A percentile compares a stretch with the other conserved stretches of the same genome.
phyloP scores from a whole-genome alignment of 2,329 filamentous ascomycete genomes.

The Ceratocystis lukuohia region DNA sequence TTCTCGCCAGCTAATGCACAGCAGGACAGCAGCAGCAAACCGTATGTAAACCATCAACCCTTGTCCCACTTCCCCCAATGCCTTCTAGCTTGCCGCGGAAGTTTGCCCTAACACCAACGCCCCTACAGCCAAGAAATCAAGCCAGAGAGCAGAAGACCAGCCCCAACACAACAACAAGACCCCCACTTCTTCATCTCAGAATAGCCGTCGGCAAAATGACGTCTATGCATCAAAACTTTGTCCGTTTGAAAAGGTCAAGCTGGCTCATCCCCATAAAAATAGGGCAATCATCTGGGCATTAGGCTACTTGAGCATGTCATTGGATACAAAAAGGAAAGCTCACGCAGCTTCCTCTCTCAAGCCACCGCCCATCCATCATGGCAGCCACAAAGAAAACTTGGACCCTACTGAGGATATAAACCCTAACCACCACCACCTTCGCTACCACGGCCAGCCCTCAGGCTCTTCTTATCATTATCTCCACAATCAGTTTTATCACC shows the following conservation, averaged over 20 bases:
- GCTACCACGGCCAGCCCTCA: background rate
- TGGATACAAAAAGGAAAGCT: background rate
- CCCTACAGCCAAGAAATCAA: background rate
- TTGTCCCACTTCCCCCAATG: background rate
- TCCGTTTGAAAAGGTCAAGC: background rate
- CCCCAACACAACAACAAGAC: background rate
- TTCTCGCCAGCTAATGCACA: background rate
- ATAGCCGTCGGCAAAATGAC: background rate
- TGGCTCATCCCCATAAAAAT: background rate
- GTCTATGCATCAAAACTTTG: background rate
- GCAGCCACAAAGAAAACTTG: background rate
- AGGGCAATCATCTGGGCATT: background rate
- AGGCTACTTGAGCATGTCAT: background rate
- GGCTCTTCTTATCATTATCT: background rate
- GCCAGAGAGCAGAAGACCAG: background rate
- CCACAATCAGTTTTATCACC: background rate
- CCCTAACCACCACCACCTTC: background rate
- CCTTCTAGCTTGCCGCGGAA: background rate
- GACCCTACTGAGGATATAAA: background rate
- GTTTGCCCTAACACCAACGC: background rate
- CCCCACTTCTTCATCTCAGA: background rate
- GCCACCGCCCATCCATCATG: background rate
- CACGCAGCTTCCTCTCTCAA: background rate
- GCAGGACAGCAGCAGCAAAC: background rate
- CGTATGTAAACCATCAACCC: background rate